Evolutionary conservation across 169 alveolate species (phyloP).

Genomic region (Eimeria tenella): DNA sequence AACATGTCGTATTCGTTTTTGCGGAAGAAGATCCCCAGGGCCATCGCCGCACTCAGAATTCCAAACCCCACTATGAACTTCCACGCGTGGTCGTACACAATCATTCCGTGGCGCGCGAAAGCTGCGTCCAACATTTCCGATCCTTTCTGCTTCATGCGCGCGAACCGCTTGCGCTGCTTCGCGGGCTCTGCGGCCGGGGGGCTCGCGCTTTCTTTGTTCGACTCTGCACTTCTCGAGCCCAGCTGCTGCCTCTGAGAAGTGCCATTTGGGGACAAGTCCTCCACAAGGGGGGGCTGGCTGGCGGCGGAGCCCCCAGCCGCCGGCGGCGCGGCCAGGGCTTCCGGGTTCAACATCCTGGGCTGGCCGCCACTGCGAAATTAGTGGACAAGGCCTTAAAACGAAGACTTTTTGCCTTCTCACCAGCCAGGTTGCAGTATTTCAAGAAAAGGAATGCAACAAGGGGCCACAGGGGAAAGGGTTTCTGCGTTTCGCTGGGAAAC

Average conservation of each 20-base stretch:
- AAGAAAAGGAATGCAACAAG: not conserved
- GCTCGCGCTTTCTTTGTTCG: not conserved
- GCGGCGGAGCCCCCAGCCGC: not conserved
- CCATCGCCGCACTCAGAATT: conserved; percentile 38
- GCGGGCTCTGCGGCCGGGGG: not conserved
- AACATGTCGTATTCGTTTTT: conserved; percentile 63
- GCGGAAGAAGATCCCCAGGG: conserved; percentile 63
- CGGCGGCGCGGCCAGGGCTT: conserved; percentile 5
- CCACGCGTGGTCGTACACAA: conserved; percentile 67
- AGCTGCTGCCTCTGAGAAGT: not conserved
- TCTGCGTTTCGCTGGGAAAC: not conserved
- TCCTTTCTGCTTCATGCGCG: not conserved
- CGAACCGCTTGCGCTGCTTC: not conserved
- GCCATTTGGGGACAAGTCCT: not conserved
- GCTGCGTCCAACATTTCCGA: conserved; percentile 46
- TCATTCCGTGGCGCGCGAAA: conserved; percentile 49
- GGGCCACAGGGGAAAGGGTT: not conserved
- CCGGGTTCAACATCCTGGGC: conserved; percentile 1
- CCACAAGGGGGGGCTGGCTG: not conserved
- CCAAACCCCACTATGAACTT: conserved; percentile 16
- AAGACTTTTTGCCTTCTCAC: too few relatives aligned
- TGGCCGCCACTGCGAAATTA: conserved; percentile 11
- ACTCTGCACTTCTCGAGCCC: not conserved
- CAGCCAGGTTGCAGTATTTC: not conserved
- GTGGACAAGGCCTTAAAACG: not conserved